A percentile compares a stretch with the other conserved stretches of the same genome.
phyloP scores from a whole-genome alignment of 1,139 yeast species.

The Yamadazyma blattariae region DNA sequence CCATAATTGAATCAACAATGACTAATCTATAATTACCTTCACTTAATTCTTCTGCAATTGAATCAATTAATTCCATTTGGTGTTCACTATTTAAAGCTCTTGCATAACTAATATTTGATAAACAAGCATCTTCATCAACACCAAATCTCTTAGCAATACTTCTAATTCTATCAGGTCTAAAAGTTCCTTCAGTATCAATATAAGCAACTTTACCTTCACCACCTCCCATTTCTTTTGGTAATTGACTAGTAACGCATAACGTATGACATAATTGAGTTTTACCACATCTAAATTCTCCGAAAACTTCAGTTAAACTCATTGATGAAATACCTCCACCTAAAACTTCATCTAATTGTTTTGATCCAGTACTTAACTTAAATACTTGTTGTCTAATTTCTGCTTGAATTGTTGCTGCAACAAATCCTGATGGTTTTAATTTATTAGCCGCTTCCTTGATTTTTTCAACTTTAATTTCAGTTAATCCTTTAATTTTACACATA shows the following conservation, averaged over 20 bases:
- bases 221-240: slow-evolving; percentile 97
- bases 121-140: slow-evolving; percentile 87
- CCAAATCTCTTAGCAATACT: slow-evolving; percentile 92
- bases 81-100: slow-evolving; percentile 97
- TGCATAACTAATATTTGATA: slow-evolving; percentile 96
- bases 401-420: slow-evolving; percentile 94
- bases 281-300: slow-evolving; percentile 97
- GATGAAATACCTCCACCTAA: slow-evolving; percentile 97
- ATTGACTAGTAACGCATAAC: slow-evolving; percentile 91
- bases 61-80: slow-evolving; percentile 78
- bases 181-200: slow-evolving; percentile 97
- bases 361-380: slow-evolving; percentile 91
- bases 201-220: slow-evolving; percentile 97
- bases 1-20: slow-evolving; percentile 95
- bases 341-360: slow-evolving; percentile 87
- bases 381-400: slow-evolving; percentile 86
- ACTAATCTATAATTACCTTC: slow-evolving; percentile 70
- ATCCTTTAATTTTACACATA: slow-evolving; percentile 1
- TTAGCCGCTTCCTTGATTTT: slow-evolving; percentile 1
- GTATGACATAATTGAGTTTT: slow-evolving; percentile 97
- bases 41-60: slow-evolving; percentile 92
- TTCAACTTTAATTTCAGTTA: background rate
- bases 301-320: slow-evolving; percentile 92
- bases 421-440: slow-evolving; percentile 52
- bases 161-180: slow-evolving; percentile 85